Conservation (phyloP, 495 filamentous ascomycete genomes). For the Penicillium angulare region DNA sequence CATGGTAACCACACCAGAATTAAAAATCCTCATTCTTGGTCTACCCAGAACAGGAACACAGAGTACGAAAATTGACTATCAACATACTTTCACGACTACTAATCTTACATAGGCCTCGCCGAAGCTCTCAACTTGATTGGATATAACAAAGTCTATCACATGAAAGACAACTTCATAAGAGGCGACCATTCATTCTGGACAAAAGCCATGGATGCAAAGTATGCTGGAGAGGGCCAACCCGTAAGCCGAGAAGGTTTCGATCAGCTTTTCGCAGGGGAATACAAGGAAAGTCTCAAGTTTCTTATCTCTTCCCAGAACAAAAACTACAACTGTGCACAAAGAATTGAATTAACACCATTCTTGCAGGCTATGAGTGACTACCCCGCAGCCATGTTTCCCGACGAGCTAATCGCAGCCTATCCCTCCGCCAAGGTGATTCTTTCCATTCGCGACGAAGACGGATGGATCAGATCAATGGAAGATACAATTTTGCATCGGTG, state of each 20-base stretch:
- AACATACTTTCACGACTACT: too few relatives aligned
- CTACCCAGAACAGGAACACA: background rate
- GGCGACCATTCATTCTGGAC: background rate
- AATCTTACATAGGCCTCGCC: background rate
- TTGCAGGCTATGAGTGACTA: background rate
- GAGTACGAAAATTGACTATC: too few relatives aligned
- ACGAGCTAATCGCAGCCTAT: background rate
- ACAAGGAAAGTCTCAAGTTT: background rate
- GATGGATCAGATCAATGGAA: background rate
- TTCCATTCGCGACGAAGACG: background rate
- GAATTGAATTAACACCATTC: background rate
- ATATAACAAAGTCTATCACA: background rate
- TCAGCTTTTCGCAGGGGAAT: background rate
- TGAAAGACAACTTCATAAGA: background rate
- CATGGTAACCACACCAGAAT: background rate
- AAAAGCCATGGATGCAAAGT: background rate
- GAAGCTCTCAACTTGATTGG: background rate
- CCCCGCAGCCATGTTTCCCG: background rate
- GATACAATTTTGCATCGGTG: background rate
- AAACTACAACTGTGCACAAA: background rate
- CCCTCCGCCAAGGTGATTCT: background rate
- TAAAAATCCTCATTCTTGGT: background rate
- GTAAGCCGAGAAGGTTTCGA: background rate
- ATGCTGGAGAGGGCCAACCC: background rate
- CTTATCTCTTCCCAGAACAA: background rate